Evolutionary conservation across 1,284 basidiomycete genomes (phyloP).

Genomic region (Ganoderma lucidum): DNA sequence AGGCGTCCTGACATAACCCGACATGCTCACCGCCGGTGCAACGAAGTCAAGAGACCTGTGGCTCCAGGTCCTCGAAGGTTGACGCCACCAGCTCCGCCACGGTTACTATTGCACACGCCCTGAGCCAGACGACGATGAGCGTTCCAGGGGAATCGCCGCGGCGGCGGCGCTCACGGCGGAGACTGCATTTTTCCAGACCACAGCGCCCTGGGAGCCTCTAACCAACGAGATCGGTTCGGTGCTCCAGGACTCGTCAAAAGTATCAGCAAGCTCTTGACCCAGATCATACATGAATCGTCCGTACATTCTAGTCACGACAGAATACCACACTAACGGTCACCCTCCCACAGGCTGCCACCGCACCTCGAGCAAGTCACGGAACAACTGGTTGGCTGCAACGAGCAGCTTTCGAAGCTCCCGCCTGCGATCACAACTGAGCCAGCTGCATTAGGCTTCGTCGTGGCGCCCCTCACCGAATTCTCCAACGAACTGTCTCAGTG

Average conservation of each 20-base stretch:
- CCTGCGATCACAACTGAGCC: conserved; percentile 48
- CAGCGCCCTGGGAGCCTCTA: conserved; percentile 58
- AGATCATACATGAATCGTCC: conserved; percentile 29
- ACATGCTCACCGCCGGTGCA: conserved; percentile 55
- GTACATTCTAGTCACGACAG: neutral
- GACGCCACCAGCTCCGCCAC: conserved; percentile 51
- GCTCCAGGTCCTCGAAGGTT: conserved; percentile 62
- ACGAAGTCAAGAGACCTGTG: conserved; percentile 52
- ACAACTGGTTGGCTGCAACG: conserved; percentile 46
- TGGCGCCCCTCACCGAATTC: conserved; percentile 55
- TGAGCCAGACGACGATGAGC: conserved; percentile 67
- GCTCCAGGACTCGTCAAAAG: conserved; percentile 60
- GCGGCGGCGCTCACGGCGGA: conserved; percentile 50
- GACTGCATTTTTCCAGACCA: conserved; percentile 54
- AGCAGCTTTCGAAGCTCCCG: conserved; percentile 54
- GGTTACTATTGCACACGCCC: conserved; percentile 71
- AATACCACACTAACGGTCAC: neutral
- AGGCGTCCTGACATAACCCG: conserved; percentile 76
- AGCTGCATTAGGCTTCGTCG: conserved; percentile 53
- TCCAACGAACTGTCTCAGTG: conserved; percentile 45
- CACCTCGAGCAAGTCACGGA: conserved; percentile 44
- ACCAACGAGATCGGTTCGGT: conserved; percentile 59
- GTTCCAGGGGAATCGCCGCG: conserved; percentile 47
- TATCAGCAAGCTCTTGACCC: conserved; percentile 60
- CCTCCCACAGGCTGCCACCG: conserved; percentile 51